Evolutionary conservation across 1,284 basidiomycete genomes (phyloP).

Genomic region (Sporisorium iseilematis-ciliati): DNA sequence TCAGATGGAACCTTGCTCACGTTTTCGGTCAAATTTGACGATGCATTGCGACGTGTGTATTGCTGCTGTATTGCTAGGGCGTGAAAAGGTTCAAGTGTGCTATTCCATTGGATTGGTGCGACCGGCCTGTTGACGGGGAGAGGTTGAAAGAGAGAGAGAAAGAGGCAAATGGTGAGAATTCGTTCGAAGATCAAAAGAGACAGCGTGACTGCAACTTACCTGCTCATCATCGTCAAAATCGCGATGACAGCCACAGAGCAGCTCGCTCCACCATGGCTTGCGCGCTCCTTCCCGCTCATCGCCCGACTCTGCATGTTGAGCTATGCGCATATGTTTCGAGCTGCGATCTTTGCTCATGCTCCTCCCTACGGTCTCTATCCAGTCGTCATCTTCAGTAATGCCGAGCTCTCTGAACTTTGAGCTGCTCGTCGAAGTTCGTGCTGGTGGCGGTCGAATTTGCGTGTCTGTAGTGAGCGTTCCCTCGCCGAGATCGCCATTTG

Average conservation of each 20-base stretch:
- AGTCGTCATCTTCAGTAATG: constrained; percentile 46
- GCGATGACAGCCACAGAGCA: constrained; percentile 51
- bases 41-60: not conserved
- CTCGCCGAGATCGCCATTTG: constrained; percentile 35
- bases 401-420: constrained; percentile 54
- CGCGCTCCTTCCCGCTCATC: constrained; percentile 20
- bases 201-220: constrained; percentile 22
- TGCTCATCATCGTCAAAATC: constrained; percentile 55
- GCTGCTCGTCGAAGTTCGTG: constrained; percentile 42
- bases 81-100: not conserved
- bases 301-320: not conserved
- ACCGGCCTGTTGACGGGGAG: constrained; percentile 30
- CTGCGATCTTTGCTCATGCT: constrained; percentile 8
- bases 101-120: constrained; percentile 54
- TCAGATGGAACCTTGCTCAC: too few species aligned
- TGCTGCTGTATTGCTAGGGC: constrained; percentile 5
- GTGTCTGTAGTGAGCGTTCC: constrained; percentile 18
- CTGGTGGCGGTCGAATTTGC: constrained; percentile 10
- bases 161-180: constrained; percentile 10
- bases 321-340: constrained; percentile 19
- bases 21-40: not conserved
- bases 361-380: constrained; percentile 27
- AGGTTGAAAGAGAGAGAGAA: not conserved
- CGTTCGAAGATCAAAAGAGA: not conserved
- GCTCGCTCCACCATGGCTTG: constrained; percentile 58